These are phyloP conservation scores for Rhododendron ovatum DNA, from an alignment of 148 eudicot species.

Conservation along the genomic window DNA sequence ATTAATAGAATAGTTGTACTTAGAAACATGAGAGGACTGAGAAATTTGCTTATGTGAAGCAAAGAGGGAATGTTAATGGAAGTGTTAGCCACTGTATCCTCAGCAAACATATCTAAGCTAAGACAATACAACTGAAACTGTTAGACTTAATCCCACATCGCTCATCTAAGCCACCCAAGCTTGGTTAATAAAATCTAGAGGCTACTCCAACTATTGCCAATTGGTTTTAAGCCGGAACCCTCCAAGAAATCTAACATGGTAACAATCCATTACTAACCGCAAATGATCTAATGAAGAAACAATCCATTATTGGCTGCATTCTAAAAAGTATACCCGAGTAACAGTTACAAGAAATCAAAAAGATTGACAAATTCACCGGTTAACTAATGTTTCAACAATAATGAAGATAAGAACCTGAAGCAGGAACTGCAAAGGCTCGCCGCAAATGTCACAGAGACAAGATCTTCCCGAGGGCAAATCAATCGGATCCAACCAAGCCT, in stretches of 20 bases:
- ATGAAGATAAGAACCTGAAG: constrained; percentile 56
- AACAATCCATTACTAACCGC: neutral
- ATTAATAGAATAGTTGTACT: neutral
- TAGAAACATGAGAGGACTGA: neutral
- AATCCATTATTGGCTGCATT: neutral
- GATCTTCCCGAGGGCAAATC: constrained; percentile 65
- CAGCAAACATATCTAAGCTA: neutral
- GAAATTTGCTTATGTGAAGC: neutral
- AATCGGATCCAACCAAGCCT: constrained; percentile 94
- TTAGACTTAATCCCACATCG: no score
- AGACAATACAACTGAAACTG: neutral
- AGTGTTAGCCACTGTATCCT: neutral
- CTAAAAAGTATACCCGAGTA: neutral
- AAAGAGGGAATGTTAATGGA: neutral
- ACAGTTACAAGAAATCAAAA: neutral
- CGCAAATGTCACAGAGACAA: constrained; percentile 64
- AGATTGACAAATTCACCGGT: neutral
- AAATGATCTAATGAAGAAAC: neutral
- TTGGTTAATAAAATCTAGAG: no score
- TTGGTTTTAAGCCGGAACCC: no score
- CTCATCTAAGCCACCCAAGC: no score
- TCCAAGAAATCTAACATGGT: no score
- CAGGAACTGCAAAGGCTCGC: constrained; percentile 77
- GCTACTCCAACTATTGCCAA: no score
- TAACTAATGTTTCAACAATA: neutral